phyloP scores from a whole-genome alignment of 352 stramenopile species.

The Discostella stelligera region DNA sequence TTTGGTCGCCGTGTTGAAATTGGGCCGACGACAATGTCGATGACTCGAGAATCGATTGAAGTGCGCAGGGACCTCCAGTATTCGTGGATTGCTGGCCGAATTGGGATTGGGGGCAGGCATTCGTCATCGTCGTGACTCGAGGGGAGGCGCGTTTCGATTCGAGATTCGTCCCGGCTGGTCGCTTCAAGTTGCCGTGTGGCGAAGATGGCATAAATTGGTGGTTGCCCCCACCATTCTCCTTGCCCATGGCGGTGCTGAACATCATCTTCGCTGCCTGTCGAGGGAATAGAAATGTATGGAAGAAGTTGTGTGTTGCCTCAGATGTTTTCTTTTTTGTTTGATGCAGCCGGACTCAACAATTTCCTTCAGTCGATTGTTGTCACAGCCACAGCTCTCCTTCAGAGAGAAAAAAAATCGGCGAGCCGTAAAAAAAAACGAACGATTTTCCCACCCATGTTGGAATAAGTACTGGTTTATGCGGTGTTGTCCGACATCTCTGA shows the following conservation, averaged over 20 bases:
- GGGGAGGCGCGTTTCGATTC: conserved; percentile 9
- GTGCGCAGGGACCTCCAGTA: neutral
- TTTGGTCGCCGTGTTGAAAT: neutral
- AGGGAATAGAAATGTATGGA: too few relatives aligned
- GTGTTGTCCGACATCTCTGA: too few relatives aligned
- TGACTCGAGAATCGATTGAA: neutral
- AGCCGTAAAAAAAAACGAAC: too few relatives aligned
- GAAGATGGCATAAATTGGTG: neutral
- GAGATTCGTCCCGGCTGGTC: neutral
- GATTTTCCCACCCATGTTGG: too few relatives aligned
- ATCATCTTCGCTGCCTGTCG: neutral
- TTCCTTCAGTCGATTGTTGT: too few relatives aligned
- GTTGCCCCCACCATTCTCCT: conserved; percentile 3
- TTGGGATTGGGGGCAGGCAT: neutral
- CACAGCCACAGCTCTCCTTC: too few relatives aligned
- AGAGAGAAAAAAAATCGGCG: too few relatives aligned
- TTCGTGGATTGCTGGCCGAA: neutral
- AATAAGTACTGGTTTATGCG: too few relatives aligned
- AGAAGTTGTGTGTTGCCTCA: too few relatives aligned
- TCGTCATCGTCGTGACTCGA: conserved; percentile 8
- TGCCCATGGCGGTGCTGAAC: conserved; percentile 12
- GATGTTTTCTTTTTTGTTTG: too few relatives aligned
- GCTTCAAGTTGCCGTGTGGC: neutral
- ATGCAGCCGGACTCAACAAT: too few relatives aligned
- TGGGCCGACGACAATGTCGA: neutral